Conservation (phyloP, 495 filamentous ascomycete species). For the Apodospora peruviana region DNA sequence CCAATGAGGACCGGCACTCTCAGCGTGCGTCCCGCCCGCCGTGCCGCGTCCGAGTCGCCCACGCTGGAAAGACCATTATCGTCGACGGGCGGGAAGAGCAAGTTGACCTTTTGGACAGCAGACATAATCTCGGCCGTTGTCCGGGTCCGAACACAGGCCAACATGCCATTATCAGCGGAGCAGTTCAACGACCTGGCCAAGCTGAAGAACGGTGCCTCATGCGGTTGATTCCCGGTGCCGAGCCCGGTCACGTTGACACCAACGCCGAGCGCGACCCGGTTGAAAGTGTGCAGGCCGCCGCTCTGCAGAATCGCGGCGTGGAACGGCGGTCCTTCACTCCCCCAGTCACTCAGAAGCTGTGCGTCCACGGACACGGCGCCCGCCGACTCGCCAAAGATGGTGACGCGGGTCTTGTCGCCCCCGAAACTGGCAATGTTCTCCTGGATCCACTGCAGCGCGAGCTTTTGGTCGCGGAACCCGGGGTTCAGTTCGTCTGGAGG, state of each 20-base stretch:
- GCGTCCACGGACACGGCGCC: conserved; percentile 31
- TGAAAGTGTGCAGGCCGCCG: conserved; percentile 18
- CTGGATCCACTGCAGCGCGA: conserved; percentile 51
- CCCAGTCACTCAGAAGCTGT: conserved; percentile 28
- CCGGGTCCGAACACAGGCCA: background rate
- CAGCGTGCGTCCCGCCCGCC: conserved; percentile 3
- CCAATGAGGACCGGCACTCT: conserved; percentile 6
- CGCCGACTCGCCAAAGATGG: conserved; percentile 34
- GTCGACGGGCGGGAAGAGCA: conserved; percentile 6
- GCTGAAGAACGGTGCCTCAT: conserved; percentile 2
- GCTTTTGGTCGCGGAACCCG: conserved; percentile 47
- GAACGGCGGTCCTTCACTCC: conserved; percentile 44
- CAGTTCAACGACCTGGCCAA: background rate
- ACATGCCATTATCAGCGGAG: background rate
- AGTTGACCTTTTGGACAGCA: conserved; percentile 3
- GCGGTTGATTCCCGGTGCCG: conserved; percentile 2
- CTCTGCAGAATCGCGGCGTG: conserved; percentile 47
- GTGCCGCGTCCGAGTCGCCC: conserved; percentile 5
- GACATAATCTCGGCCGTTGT: background rate
- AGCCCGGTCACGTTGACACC: conserved; percentile 1
- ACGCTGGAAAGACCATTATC: conserved; percentile 7
- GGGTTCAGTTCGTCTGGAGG: conserved; percentile 5
- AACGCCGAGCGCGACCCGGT: conserved; percentile 1
- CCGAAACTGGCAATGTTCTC: conserved; percentile 55
- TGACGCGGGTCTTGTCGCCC: conserved; percentile 42